Conservation (phyloP, 768 basidiomycete genomes). For the Suillus ampliporus region DNA sequence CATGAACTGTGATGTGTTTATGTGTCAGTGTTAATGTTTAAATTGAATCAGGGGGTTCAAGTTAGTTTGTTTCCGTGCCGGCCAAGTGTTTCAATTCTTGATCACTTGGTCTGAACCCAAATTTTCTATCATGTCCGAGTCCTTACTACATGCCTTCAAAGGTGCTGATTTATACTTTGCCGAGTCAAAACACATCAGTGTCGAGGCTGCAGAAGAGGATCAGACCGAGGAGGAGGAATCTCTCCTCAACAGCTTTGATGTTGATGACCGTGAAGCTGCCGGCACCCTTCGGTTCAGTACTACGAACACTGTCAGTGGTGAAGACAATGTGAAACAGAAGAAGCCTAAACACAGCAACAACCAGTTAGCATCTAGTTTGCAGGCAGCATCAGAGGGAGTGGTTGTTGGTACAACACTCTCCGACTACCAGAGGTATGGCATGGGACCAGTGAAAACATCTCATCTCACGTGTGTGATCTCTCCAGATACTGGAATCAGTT, state of each 20-base stretch:
- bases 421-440: conserved; percentile 35
- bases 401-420: conserved; percentile 35
- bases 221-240: conserved; percentile 10
- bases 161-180: background rate
- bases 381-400: conserved; percentile 31
- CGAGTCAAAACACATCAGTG: conserved; percentile 3
- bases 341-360: background rate
- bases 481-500: conserved; percentile 25
- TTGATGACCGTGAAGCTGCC: conserved; percentile 1
- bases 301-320: background rate
- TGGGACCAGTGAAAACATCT: background rate
- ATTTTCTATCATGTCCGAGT: background rate
- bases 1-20: background rate
- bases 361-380: conserved; percentile 13
- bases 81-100: background rate
- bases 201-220: conserved; percentile 8
- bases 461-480: background rate
- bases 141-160: background rate
- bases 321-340: background rate
- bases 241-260: conserved; percentile 12
- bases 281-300: conserved; percentile 2
- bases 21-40: background rate
- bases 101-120: background rate
- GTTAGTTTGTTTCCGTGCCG: background rate
- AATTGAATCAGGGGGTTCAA: conserved; percentile 2